A percentile compares a stretch with the other conserved stretches of the same genome.
phyloP scores from a whole-genome alignment of 192 early-diverging fungal genomes.

The Haplosporangium gracile region DNA sequence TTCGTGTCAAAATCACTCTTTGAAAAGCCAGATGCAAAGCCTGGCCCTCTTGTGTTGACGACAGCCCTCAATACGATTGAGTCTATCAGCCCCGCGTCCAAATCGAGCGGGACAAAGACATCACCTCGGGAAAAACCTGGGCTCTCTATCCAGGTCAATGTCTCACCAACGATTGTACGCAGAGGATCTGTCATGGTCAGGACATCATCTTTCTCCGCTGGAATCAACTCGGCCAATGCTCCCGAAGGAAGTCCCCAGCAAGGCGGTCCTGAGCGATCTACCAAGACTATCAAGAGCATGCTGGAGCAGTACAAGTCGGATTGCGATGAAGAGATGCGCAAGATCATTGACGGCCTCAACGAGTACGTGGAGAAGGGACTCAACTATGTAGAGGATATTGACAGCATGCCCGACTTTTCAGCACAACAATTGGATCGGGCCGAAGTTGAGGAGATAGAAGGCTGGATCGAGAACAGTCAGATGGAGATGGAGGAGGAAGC shows the following conservation, averaged over 20 bases:
- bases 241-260: conserved; percentile 38
- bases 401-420: conserved; percentile 45
- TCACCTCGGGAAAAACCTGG: conserved; percentile 53
- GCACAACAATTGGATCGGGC: conserved; percentile 45
- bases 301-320: conserved; percentile 52
- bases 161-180: conserved; percentile 32
- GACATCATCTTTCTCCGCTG: conserved; percentile 51
- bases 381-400: conserved; percentile 61
- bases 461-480: conserved; percentile 57
- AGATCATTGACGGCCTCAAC: conserved; percentile 75
- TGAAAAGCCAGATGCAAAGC: conserved; percentile 39
- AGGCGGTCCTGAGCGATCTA: conserved; percentile 41
- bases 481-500: conserved; percentile 55
- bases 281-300: conserved; percentile 53
- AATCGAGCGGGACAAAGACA: conserved; percentile 18
- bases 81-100: conserved; percentile 24
- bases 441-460: conserved; percentile 51
- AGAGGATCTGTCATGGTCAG: conserved; percentile 50
- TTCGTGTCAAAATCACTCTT: conserved; percentile 45
- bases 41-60: conserved; percentile 29
- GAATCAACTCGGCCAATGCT: conserved; percentile 43
- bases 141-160: conserved; percentile 50
- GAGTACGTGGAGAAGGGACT: conserved; percentile 75
- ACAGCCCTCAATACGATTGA: conserved; percentile 33
- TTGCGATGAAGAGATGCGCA: conserved; percentile 61